phyloP scores from a whole-genome alignment of 495 filamentous ascomycete species.

The Hyaloscypha bicolor region DNA sequence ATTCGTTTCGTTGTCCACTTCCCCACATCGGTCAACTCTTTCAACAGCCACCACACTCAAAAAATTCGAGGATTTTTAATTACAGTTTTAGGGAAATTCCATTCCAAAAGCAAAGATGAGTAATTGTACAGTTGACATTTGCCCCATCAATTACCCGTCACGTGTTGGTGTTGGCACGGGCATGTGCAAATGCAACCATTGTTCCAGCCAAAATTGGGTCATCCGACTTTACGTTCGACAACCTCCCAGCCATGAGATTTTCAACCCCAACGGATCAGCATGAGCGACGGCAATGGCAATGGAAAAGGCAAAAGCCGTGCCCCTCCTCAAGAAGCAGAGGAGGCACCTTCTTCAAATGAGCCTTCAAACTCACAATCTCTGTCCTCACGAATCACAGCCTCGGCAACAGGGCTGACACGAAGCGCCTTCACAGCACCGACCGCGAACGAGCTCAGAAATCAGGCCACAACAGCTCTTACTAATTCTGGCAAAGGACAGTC shows the following conservation, averaged over 20 bases:
- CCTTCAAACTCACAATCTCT: conserved; percentile 21
- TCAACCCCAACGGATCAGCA: background rate
- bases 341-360: background rate
- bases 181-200: background rate
- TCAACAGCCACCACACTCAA: background rate
- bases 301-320: conserved; percentile 31
- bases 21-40: background rate
- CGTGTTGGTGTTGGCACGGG: conserved; percentile 12
- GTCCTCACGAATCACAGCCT: conserved; percentile 28
- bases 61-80: background rate
- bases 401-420: conserved; percentile 26
- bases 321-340: background rate
- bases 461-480: conserved; percentile 17
- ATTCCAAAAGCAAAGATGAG: background rate
- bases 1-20: background rate
- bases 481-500: conserved; percentile 26
- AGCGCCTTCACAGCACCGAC: conserved; percentile 21
- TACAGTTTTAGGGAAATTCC: background rate
- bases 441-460: conserved; percentile 21
- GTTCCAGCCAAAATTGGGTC: background rate
- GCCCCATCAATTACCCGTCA: background rate
- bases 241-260: background rate
- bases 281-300: conserved; percentile 26
- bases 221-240: background rate
- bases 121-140: background rate